These are phyloP conservation scores for Aspergillus persii DNA, from an alignment of 2,329 filamentous ascomycete species.

Conservation along the genomic window DNA sequence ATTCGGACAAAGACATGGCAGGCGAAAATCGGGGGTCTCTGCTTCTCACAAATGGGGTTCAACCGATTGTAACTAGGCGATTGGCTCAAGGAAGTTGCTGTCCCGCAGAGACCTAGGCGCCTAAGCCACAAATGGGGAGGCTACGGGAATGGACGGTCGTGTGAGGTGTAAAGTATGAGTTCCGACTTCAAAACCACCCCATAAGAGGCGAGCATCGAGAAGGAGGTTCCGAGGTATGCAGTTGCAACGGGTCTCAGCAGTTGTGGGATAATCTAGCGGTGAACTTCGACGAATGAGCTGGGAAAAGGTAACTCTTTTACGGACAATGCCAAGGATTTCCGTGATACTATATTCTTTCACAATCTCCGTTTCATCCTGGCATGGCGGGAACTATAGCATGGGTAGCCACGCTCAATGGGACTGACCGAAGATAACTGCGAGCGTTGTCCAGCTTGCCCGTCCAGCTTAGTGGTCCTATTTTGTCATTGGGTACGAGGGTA, in stretches of 20 bases:
- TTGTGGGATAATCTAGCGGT: conserved; percentile 10
- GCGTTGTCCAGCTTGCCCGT: too few species aligned
- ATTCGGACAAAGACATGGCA: conserved; percentile 33
- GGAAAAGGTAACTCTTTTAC: background rate
- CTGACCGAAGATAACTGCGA: too few species aligned
- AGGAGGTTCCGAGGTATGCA: background rate
- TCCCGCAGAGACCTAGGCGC: background rate
- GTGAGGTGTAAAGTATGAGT: conserved; percentile 6
- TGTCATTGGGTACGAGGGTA: background rate
- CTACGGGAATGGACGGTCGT: conserved; percentile 4
- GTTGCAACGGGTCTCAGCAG: background rate
- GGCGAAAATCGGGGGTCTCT: background rate
- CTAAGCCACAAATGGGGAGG: background rate
- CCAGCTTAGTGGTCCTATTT: background rate
- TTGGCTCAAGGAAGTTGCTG: background rate
- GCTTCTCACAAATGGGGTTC: background rate
- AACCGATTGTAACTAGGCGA: background rate
- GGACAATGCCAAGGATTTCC: background rate
- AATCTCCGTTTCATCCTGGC: background rate
- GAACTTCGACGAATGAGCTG: background rate
- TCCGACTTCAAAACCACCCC: conserved; percentile 11
- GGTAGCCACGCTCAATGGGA: too few species aligned
- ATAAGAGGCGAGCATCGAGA: conserved; percentile 2
- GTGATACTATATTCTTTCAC: background rate
- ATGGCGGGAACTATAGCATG: too few species aligned